Conservation (phyloP, 495 filamentous ascomycete species). For the Trichoderma orchidacearum region DNA sequence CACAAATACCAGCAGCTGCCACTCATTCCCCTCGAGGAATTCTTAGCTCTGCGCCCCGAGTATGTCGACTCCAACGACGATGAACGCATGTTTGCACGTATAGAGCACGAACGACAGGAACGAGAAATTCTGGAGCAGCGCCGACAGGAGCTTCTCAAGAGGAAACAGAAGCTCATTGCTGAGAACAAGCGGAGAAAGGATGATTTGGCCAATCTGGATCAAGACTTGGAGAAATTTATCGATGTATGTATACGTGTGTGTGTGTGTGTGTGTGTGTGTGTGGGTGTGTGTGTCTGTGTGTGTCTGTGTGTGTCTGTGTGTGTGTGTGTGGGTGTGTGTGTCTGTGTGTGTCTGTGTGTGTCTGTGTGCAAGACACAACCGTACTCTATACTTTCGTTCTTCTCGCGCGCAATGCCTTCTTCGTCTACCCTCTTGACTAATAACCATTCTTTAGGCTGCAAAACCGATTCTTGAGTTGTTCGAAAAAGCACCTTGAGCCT, state of each 20-base stretch:
- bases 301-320: too few species aligned
- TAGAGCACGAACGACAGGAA: constrained; percentile 79
- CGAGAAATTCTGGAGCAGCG: constrained; percentile 79
- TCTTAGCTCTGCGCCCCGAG: constrained; percentile 66
- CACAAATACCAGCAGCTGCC: constrained; percentile 81
- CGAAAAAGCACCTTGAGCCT: constrained; percentile 47
- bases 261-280: not conserved
- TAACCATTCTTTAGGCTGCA: constrained; percentile 45
- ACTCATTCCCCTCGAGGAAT: constrained; percentile 70
- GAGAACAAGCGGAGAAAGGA: constrained; percentile 95
- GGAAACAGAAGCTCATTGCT: constrained; percentile 80
- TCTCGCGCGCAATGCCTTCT: too few species aligned
- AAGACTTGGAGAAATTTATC: constrained; percentile 83
- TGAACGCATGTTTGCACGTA: constrained; percentile 77
- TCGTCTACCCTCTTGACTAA: not conserved
- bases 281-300: too few species aligned
- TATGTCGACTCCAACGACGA: constrained; percentile 54
- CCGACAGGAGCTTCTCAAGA: constrained; percentile 71
- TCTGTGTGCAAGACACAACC: not conserved
- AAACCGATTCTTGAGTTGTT: constrained; percentile 78
- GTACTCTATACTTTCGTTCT: constrained; percentile 12
- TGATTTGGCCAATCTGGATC: constrained; percentile 75
- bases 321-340: too few species aligned
- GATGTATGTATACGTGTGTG: constrained; percentile 33
- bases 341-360: too few species aligned